These are phyloP conservation scores for Dissophora globulifera DNA, from an alignment of 192 early-diverging fungal genomes.

Conservation along the genomic window DNA sequence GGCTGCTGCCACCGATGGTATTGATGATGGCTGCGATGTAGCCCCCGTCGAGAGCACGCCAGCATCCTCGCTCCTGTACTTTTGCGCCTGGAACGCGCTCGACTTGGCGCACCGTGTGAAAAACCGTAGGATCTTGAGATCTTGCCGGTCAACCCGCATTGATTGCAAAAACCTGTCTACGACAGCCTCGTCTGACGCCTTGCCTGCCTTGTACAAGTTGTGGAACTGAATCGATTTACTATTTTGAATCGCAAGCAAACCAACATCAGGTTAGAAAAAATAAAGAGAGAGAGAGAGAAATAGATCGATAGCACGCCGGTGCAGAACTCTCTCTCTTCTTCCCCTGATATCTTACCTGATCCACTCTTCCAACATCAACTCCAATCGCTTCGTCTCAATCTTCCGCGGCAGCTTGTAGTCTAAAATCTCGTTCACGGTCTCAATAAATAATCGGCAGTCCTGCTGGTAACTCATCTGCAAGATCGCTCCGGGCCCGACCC, in stretches of 20 bases:
- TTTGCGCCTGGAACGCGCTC: slow-evolving; percentile 21
- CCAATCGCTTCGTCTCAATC: slow-evolving; percentile 29
- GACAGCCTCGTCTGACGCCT: slow-evolving; percentile 33
- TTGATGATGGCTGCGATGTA: neutral
- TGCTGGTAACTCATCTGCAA: neutral
- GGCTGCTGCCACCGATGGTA: neutral
- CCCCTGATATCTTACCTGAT: slow-evolving; percentile 27
- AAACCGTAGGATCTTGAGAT: slow-evolving; percentile 48
- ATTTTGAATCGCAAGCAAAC: neutral
- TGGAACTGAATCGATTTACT: slow-evolving; percentile 48
- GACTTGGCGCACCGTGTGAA: slow-evolving; percentile 39
- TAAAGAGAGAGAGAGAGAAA: neutral
- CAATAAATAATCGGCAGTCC: slow-evolving; percentile 16
- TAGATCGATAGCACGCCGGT: neutral
- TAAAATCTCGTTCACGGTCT: slow-evolving; percentile 39
- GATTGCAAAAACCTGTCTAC: slow-evolving; percentile 33
- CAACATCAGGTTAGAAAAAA: neutral
- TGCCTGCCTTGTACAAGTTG: slow-evolving; percentile 38
- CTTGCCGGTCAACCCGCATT: slow-evolving; percentile 35
- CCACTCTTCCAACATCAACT: slow-evolving; percentile 42
- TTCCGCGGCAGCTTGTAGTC: slow-evolving; percentile 27
- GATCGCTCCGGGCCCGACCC: neutral
- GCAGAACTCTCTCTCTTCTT: neutral
- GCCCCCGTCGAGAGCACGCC: neutral
- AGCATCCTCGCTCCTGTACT: slow-evolving; percentile 6